phyloP scores from a whole-genome alignment of 768 basidiomycete genomes.

The Tephrocybe sp. region DNA sequence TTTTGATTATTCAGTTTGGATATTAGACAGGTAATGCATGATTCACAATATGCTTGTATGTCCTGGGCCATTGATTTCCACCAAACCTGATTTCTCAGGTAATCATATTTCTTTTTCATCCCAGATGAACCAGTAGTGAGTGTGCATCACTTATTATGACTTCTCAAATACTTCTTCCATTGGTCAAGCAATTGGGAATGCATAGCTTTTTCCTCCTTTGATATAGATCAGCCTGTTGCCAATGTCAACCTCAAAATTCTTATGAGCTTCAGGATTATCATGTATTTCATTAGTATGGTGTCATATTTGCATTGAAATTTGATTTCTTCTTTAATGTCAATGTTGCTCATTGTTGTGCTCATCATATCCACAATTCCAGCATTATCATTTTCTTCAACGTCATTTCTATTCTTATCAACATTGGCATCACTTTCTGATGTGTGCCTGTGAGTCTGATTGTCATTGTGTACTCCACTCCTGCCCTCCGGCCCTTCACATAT shows the following conservation, averaged over 20 bases:
- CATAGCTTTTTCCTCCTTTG: conserved; percentile 10
- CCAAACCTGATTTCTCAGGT: conserved; percentile 19
- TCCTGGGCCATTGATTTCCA: conserved; percentile 19
- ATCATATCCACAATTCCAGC: neutral
- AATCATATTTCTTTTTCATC: conserved; percentile 27
- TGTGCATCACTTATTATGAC: conserved; percentile 25
- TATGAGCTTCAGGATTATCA: conserved; percentile 8
- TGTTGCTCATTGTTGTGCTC: too few species aligned
- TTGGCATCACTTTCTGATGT: too few species aligned
- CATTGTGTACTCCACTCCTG: too few species aligned
- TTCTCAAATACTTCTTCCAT: conserved; percentile 17
- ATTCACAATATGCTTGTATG: neutral
- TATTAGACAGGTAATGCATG: neutral
- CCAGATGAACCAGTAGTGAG: conserved; percentile 26
- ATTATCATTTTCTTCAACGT: too few species aligned
- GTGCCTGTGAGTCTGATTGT: too few species aligned
- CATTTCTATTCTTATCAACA: neutral
- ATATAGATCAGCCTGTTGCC: conserved; percentile 14
- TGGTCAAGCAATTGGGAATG: conserved; percentile 10
- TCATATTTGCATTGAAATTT: conserved; percentile 12
- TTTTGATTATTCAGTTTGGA: neutral
- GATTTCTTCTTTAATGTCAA: neutral
- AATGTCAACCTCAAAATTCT: conserved; percentile 15
- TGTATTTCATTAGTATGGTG: conserved; percentile 16
- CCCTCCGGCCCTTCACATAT: too few species aligned